Percentiles rank a stretch among this genome's conserved stretches.
Evolutionary conservation across 768 basidiomycete species (phyloP).

Genomic region (Dendrothele bispora): DNA sequence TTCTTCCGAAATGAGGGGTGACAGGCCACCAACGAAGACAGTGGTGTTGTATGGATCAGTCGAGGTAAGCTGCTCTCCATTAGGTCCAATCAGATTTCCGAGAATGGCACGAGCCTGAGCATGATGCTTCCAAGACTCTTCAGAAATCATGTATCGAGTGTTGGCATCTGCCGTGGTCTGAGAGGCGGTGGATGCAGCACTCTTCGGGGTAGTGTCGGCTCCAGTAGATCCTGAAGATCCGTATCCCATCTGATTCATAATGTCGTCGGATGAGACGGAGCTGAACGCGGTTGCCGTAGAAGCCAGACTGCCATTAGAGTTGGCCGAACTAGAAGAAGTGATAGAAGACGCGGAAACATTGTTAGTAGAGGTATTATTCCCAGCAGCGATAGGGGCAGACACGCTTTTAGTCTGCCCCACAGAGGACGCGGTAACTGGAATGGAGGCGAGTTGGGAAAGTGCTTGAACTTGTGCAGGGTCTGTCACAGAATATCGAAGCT

Average conservation of each 20-base stretch:
- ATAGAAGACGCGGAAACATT: conserved; percentile 20
- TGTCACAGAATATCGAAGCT: conserved; percentile 33
- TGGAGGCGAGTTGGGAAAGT: conserved; percentile 4
- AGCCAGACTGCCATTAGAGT: conserved; percentile 27
- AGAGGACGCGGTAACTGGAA: conserved; percentile 48
- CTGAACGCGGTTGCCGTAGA: conserved; percentile 50
- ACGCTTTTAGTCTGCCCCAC: conserved; percentile 60
- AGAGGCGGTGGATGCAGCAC: conserved; percentile 21
- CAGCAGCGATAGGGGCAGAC: conserved; percentile 65
- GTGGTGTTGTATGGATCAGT: conserved; percentile 97
- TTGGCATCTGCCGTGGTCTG: conserved; percentile 24
- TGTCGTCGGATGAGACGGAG: conserved; percentile 50
- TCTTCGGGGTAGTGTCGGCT: conserved; percentile 38
- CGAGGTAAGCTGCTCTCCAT: conserved; percentile 83
- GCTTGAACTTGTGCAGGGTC: not conserved
- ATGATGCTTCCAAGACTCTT: conserved; percentile 85
- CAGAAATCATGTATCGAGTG: conserved; percentile 58
- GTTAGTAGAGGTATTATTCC: conserved; percentile 31
- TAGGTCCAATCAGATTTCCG: conserved; percentile 81
- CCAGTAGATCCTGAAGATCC: no score
- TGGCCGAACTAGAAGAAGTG: conserved; percentile 30
- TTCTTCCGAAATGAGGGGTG: conserved; percentile 87
- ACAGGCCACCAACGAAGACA: conserved; percentile 90
- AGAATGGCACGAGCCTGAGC: conserved; percentile 81
- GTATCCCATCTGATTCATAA: conserved; percentile 53